These are phyloP conservation scores for Amphirosellinia nigrospora DNA, from an alignment of 495 filamentous ascomycete species.

Conservation along the genomic window DNA sequence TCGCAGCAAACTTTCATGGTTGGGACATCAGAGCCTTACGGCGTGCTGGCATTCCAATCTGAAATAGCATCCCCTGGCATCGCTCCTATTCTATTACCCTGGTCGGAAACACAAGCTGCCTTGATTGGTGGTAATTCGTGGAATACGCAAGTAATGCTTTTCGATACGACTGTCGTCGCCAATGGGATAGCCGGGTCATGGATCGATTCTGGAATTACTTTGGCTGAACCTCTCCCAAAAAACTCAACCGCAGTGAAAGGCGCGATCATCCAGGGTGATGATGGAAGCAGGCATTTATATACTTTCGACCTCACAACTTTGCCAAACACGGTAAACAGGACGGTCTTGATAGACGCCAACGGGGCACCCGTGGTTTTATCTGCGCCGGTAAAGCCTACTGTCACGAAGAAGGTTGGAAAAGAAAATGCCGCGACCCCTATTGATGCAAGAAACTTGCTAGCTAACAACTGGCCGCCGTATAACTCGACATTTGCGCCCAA, in stretches of 20 bases:
- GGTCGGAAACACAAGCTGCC: slow-evolving; percentile 72
- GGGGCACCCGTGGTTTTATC: slow-evolving; percentile 54
- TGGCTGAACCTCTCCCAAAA: slow-evolving; percentile 63
- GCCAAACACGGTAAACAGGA: slow-evolving; percentile 78
- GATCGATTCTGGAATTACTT: slow-evolving; percentile 64
- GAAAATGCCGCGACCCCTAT: slow-evolving; percentile 16
- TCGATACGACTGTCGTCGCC: slow-evolving; percentile 46
- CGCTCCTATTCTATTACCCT: slow-evolving; percentile 76
- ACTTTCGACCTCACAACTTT: slow-evolving; percentile 76
- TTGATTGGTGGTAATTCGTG: slow-evolving; percentile 74
- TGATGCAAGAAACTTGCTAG: slow-evolving; percentile 48
- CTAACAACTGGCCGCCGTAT: slow-evolving; percentile 77
- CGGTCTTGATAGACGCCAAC: slow-evolving; percentile 56
- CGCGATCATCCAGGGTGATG: slow-evolving; percentile 68
- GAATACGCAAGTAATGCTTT: slow-evolving; percentile 72
- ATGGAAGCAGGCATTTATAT: slow-evolving; percentile 84
- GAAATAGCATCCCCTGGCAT: slow-evolving; percentile 63
- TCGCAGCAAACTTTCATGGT: slow-evolving; percentile 82
- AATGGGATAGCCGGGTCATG: slow-evolving; percentile 57
- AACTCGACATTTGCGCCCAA: slow-evolving; percentile 74
- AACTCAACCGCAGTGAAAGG: slow-evolving; percentile 59
- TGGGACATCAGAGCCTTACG: slow-evolving; percentile 63
- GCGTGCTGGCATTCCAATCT: slow-evolving; percentile 59
- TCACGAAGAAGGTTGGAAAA: slow-evolving; percentile 2
- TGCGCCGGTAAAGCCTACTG: slow-evolving; percentile 37